These are phyloP conservation scores for Aleurites moluccanus DNA, from an alignment of 441 rosid species.

Conservation along the genomic window DNA sequence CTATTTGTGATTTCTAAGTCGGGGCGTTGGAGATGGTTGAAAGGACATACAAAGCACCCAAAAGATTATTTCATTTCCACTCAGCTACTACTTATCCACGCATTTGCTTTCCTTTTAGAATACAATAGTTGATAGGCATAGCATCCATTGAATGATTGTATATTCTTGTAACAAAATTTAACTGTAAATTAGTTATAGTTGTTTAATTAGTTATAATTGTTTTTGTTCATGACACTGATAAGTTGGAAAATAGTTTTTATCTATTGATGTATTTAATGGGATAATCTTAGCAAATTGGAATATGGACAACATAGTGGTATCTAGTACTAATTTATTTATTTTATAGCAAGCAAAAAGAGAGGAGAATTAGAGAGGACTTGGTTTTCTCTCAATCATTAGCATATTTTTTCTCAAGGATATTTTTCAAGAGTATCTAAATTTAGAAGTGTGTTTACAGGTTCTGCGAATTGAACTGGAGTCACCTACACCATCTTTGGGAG, in stretches of 20 bases:
- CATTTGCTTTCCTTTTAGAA: neutral
- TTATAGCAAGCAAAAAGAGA: neutral
- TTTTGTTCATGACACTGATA: neutral
- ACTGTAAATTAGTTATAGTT: neutral
- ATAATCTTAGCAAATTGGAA: neutral
- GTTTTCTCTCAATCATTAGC: neutral
- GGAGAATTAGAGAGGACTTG: neutral
- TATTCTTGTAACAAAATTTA: neutral
- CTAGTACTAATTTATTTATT: neutral
- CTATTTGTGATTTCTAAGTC: neutral
- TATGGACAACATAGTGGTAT: neutral
- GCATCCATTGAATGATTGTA: neutral
- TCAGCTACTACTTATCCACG: neutral
- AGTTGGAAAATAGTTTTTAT: neutral
- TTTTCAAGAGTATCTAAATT: slow-evolving; percentile 13
- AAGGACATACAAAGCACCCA: neutral
- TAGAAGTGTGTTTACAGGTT: slow-evolving; percentile 50
- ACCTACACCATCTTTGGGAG: slow-evolving; percentile 71
- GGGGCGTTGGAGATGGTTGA: neutral
- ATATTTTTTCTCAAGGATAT: neutral
- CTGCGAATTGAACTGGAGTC: slow-evolving; percentile 78
- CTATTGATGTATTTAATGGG: neutral
- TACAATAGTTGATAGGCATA: neutral
- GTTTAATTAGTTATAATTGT: neutral
- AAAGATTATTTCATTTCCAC: neutral